Base-by-base conservation (phyloP, 805 yeast genomes). In the Saccharomyces eubayanus region DNA sequence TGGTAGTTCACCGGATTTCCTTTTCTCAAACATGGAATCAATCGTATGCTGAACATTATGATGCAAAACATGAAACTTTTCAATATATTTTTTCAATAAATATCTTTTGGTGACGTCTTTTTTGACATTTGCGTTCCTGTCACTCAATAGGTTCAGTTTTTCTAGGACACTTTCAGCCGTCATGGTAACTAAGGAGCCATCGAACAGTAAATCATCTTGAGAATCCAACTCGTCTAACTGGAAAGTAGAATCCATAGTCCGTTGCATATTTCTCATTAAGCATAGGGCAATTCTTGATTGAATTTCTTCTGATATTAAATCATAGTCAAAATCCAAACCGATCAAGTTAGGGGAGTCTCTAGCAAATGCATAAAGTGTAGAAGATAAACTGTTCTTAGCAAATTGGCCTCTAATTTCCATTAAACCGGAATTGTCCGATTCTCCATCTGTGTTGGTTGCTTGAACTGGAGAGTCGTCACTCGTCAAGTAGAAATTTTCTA, bases 201-300 rank as follows among this genome's bases (percentile, higher is more conserved):
- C 92, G 65, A 83, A 85, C 66, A 86, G 77, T 50, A 86, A 72
- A 58, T 86, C 92, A 65, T 78, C 86, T 52, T 71, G 71, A 5
- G 59, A 50, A 40, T 73, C 62, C 6, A 72, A 53, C 28, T 71
- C 76, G 57, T 66, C 71, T 28, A 64, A 55, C 50, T 57, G 63
- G 54, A 63, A 67, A 30, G 65, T 65, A 14, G 69, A 59, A 31
- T 70, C 69, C 55, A 85, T 70, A n/a, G 78, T 73, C 46, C 73
- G 69, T 61, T 84, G 89, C 85, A 89, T 84, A 68, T 91, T 91
- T 61, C 85, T 80, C 85, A 90, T 84, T 48, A 94, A 81, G 61
- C 86, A 83, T 48, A 87, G 77, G 1, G 96, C 94, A 53, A 90
- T 79, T 62, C 83, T 80, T 47, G 89, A 87, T 62, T 80, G 82